Evolutionary conservation across 139 green algal species (phyloP), one percentile per base, ranked within the genome.

Genomic region (Tetradesmus obliquus): DNA sequence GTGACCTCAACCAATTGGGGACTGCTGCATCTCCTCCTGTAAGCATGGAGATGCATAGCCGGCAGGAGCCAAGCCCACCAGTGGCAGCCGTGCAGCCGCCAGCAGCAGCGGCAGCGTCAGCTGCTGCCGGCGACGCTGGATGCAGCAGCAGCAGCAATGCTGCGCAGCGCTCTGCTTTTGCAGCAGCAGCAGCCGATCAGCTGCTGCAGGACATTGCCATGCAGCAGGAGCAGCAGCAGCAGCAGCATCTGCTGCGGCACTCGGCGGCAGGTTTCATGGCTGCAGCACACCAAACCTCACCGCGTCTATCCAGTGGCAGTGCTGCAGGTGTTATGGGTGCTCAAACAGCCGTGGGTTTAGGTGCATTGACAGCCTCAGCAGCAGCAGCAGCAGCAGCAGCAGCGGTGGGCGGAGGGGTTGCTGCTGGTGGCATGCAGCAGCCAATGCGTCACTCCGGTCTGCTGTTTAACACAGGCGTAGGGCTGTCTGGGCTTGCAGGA

Each of bases 161-260:
- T 19, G 32, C 79, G 13, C 45, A 55, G 10, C 60, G 62, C 3
- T 19, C 62, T 45, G 62, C 84, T 2, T 69, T 51, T 51, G 84
- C 86, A 84, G 86, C 86, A 24, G 71, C 86, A 17, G 71, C 71
- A 9, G 71, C 86, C 32, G 69, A 90, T 2, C 86, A 84, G 53
- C 71, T 90, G 69, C 85, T 89, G 85, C 32, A 19, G 5, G 85
- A 89, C 0, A 5, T 82, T 13, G 13, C 66, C 1, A 7, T 12
- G 0, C 60, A 89, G 60, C 60, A 80, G 17, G 45, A 89, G 32
- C 45, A 62, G 62, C 62, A 89, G 32, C 45, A 62, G 62, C 62
- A 89, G 32, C 53, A 55, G 84, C 24, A 32, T 7, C 72, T 20
- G 76, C 1, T 55, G 76, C 76, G n/a, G n/a, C 24, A 15, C 24